A percentile compares a stretch with the other conserved stretches of the same genome.
These are phyloP conservation scores for Fraxinus baroniana DNA, from an alignment of 305 asterid genomes.

Conservation along the genomic window DNA sequence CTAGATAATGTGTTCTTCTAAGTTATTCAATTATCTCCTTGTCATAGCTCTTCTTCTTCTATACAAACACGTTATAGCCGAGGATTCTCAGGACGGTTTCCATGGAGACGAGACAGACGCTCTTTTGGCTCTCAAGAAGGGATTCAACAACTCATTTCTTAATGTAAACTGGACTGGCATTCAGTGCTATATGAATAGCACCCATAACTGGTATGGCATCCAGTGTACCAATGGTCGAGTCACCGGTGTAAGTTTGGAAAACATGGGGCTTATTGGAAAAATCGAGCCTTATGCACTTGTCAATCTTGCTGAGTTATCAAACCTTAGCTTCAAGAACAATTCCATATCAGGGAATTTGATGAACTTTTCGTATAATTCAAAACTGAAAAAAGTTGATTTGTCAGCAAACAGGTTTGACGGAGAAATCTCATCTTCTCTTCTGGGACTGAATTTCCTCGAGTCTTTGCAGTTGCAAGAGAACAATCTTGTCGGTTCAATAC, in stretches of 20 bases:
- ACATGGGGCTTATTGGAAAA: conserved; percentile 43
- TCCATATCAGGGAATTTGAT: conserved; percentile 47
- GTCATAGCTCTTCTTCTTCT: conserved; percentile 21
- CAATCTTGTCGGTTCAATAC: conserved; percentile 46
- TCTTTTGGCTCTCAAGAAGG: conserved; percentile 40
- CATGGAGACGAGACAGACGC: conserved; percentile 57
- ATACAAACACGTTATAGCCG: conserved; percentile 18
- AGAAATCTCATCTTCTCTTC: conserved; percentile 43
- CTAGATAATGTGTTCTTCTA: conserved; percentile 31
- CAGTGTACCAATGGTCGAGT: conserved; percentile 57
- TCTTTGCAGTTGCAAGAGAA: conserved; percentile 59
- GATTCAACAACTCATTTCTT: conserved; percentile 41
- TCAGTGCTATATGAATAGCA: conserved; percentile 48
- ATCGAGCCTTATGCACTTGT: conserved; percentile 36
- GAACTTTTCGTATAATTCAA: conserved; percentile 44
- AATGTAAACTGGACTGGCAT: conserved; percentile 47
- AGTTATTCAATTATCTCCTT: conserved; percentile 29
- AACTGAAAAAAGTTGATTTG: conserved; percentile 43
- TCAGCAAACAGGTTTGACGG: conserved; percentile 52
- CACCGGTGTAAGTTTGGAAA: conserved; percentile 47
- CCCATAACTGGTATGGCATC: conserved; percentile 58
- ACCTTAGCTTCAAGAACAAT: conserved; percentile 60
- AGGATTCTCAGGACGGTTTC: conserved; percentile 30
- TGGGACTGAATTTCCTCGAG: conserved; percentile 35
- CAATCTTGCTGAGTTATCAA: conserved; percentile 48